phyloP scores from a whole-genome alignment of 805 yeast species.

The Zygoascus biomembranicola region DNA sequence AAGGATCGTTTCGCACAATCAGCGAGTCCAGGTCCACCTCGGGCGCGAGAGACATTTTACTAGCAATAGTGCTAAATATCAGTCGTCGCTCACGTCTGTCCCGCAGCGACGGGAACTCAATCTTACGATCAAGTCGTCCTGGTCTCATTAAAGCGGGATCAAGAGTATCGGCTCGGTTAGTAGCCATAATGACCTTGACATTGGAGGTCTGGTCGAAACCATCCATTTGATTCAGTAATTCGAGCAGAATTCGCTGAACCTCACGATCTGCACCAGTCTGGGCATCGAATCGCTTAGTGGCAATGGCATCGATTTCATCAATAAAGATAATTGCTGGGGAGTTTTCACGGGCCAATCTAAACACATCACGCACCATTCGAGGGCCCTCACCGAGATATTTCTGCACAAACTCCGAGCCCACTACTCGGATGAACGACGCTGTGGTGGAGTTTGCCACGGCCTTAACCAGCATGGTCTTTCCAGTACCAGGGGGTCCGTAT shows the following conservation, averaged over 20 bases:
- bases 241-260: constrained; percentile 95
- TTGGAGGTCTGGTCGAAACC: constrained; percentile 95
- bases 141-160: constrained; percentile 98
- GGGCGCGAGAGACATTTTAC: constrained; percentile 97
- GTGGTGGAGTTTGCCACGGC: constrained; percentile 97
- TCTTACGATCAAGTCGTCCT: constrained; percentile 96
- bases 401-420: constrained; percentile 97
- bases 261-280: constrained; percentile 99
- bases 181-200: constrained; percentile 98
- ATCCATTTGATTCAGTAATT: constrained; percentile 96
- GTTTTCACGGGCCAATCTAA: constrained; percentile 93
- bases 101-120: constrained; percentile 91
- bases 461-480: constrained; percentile 97
- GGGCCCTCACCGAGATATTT: constrained; percentile 99
- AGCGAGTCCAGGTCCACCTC: constrained; percentile 94
- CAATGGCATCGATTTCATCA: constrained; percentile 98
- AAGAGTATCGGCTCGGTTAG: constrained; percentile 97
- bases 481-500: constrained; percentile 99
- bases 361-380: constrained; percentile 98
- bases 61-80: constrained; percentile 89
- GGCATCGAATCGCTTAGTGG: constrained; percentile 98
- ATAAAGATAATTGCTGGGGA: constrained; percentile 95
- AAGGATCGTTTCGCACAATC: constrained; percentile 90
- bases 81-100: constrained; percentile 97
- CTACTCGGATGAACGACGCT: constrained; percentile 92